A percentile compares a stretch with the other conserved stretches of the same genome.
Conservation (phyloP, 768 basidiomycete genomes). For the Pisolithus sp. region DNA sequence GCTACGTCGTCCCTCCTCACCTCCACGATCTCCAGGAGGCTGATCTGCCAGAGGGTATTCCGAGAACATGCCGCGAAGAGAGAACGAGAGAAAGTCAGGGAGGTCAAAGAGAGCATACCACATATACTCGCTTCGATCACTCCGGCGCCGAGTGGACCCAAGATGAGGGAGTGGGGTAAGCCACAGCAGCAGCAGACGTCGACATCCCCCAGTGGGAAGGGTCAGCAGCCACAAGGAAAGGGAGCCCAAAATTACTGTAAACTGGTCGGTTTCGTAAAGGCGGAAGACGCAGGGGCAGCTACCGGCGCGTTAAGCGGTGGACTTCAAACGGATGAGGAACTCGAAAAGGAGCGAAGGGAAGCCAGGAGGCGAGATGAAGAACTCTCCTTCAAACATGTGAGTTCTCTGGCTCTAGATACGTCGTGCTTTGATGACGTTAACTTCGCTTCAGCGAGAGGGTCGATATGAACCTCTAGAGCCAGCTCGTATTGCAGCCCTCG, state of each 20-base stretch:
- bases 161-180: conserved; percentile 75
- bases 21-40: conserved; percentile 94
- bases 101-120: conserved; percentile 57
- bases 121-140: conserved; percentile 27
- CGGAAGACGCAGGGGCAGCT: conserved; percentile 41
- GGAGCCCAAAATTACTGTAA: conserved; percentile 73
- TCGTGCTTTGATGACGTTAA: not conserved
- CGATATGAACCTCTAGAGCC: conserved; percentile 91
- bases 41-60: conserved; percentile 93
- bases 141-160: conserved; percentile 63
- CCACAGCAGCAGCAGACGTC: conserved; percentile 30
- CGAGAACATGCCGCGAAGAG: conserved; percentile 89
- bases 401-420: conserved; percentile 23
- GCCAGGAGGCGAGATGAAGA: conserved; percentile 74
- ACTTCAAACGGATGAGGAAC: conserved; percentile 78
- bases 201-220: conserved; percentile 30
- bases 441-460: conserved; percentile 68
- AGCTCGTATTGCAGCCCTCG: conserved; percentile 67
- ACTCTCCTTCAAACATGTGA: conserved; percentile 77
- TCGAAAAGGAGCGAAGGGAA: conserved; percentile 78
- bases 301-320: conserved; percentile 31
- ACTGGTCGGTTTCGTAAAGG: conserved; percentile 79
- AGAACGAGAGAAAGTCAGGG: conserved; percentile 82
- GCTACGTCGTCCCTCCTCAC: conserved; percentile 89
- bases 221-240: conserved; percentile 52